Base-by-base conservation (phyloP, 2,329 filamentous ascomycete species). In the Grosmannia clavigera region DNA sequence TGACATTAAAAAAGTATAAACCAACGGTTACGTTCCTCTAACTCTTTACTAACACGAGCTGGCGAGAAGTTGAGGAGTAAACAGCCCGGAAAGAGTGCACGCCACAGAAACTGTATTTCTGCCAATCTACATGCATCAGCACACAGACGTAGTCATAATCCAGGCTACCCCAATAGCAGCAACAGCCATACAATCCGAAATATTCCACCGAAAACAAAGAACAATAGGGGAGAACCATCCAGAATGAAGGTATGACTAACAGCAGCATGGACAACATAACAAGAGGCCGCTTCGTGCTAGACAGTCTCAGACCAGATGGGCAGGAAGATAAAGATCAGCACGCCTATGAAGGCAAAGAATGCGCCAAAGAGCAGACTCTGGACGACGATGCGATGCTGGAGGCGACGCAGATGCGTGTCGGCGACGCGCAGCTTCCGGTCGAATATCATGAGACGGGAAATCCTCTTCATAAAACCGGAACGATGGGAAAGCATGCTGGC, bases 351-450 rank as follows among this genome's bases (percentile, higher is more conserved):
- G 1, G 73, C 70, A 62, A 76, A 75, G 1, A 73, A 25, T 0
- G 68, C 68, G 0, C 75, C 75, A 2, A 71, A 73, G 1, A 69
- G 55, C 59, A 75, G 61, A 56, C 73, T 75, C 67, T 76, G 74
- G 3, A 73, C 50, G 35, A 77, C 72, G 60, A 78, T 76, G 66
- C 74, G 75, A 61, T 71, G 67, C 68, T 78, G 76, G 59, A 78
- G 66, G 27, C 67, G 68, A 57, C 75, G 68, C 63, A 78, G 64
- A 54, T 75, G 69, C 33, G 67, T 64, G 60, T 78, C 76, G 67
- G 75, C 74, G 61, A 78, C 75, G 33, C 70, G 71, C 60, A 77
- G 62, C 65, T 76, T 76, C 59, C 74, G 70, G 61, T 78, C 75
- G 64, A 77, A 78, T 48, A 78, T 75, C 75, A 78, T 78, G 53